Evolutionary conservation across 257 asterid species (phyloP).

Genomic region (Plantago elongata): DNA sequence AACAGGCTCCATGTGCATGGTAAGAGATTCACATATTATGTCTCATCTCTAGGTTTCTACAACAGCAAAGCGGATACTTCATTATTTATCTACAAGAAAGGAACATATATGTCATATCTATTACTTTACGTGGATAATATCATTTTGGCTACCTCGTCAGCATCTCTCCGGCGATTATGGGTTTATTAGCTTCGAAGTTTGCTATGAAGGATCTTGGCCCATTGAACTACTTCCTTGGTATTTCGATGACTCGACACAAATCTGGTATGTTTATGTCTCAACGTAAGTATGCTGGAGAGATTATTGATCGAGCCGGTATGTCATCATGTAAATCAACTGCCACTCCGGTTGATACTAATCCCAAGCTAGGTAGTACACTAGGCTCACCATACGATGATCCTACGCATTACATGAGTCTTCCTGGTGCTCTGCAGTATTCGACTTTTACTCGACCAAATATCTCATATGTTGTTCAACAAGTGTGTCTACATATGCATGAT

Average conservation of each 20-base stretch:
- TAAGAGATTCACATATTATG: background rate
- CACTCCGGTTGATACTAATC: background rate
- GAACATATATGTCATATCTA: too few species aligned
- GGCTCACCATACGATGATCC: background rate
- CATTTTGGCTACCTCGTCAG: too few species aligned
- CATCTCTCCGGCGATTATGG: too few species aligned
- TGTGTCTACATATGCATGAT: background rate
- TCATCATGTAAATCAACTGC: background rate
- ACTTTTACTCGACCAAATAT: background rate
- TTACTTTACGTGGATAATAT: too few species aligned
- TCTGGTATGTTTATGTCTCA: background rate
- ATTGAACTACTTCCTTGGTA: too few species aligned
- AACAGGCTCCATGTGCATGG: background rate
- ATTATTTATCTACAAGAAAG: too few species aligned
- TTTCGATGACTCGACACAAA: too few species aligned
- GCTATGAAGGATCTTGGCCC: too few species aligned
- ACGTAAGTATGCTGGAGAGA: background rate
- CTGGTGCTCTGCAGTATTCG: background rate
- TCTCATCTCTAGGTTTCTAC: background rate
- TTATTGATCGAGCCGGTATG: background rate
- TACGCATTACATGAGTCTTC: background rate
- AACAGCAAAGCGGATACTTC: background rate
- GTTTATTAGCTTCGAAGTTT: too few species aligned
- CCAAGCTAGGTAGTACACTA: background rate
- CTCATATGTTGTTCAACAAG: background rate